phyloP scores from a whole-genome alignment of 31 red algal species.

The Asparagopsis taxiformis region DNA sequence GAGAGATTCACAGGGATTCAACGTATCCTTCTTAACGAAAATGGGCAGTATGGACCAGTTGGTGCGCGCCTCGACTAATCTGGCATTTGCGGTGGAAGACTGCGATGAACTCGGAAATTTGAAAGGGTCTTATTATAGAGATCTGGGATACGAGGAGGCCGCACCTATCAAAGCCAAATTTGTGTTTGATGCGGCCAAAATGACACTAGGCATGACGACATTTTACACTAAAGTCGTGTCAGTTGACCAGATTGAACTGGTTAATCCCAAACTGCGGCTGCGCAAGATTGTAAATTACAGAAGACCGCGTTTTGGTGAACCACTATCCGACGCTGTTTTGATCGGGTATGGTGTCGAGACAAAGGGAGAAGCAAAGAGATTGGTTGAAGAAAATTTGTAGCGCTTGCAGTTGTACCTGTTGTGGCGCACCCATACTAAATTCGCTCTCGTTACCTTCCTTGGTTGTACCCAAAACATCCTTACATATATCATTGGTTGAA shows the following conservation, averaged over 20 bases:
- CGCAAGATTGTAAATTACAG: slow-evolving; percentile 54
- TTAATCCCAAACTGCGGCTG: slow-evolving; percentile 17
- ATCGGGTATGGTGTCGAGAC: no score
- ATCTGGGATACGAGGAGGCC: slow-evolving; percentile 77
- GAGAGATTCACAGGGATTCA: slow-evolving; percentile 40
- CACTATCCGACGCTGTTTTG: no score
- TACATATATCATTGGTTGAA: no score
- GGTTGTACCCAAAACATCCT: no score
- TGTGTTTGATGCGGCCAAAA: slow-evolving; percentile 40
- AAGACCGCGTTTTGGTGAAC: no score
- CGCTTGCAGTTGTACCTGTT: no score
- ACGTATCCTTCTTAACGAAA: slow-evolving; percentile 62
- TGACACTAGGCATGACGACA: slow-evolving; percentile 72
- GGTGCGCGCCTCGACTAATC: slow-evolving; percentile 56
- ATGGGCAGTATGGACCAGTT: slow-evolving; percentile 60
- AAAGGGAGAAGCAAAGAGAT: no score
- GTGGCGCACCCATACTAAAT: no score
- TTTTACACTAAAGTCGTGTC: slow-evolving; percentile 54
- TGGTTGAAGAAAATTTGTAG: no score
- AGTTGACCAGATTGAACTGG: slow-evolving; percentile 73
- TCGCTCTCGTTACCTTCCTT: no score
- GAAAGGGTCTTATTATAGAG: slow-evolving; percentile 62
- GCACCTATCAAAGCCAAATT: slow-evolving; percentile 54
- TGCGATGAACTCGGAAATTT: slow-evolving; percentile 10
- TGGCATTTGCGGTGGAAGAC: slow-evolving; percentile 64